Evolutionary conservation across 2,329 filamentous ascomycete species (phyloP), one percentile per base, ranked within the genome.

Genomic region (Trematosphaeria pertusa): DNA sequence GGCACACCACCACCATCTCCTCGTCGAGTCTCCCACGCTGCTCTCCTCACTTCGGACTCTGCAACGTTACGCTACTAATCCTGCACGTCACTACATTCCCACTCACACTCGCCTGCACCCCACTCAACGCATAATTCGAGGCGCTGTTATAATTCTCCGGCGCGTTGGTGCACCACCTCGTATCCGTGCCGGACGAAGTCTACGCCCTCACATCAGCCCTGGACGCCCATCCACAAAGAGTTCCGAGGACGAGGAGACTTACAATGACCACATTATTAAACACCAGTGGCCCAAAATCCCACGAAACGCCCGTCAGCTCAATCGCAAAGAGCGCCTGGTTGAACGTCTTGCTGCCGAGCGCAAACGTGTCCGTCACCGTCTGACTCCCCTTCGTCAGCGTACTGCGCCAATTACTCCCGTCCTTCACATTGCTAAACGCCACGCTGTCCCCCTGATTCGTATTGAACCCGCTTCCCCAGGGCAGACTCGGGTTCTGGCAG

Each of bases 291-390:
- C 73, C 73, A 48, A 75, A 76, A 50, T 73, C 59, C 73, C 73
- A 76, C n/a, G 51, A 52, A 8, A 71, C 65, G 32, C 63, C 67
- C 14, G 64, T 66, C 2, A 74, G 58, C 50, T 76, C 73, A 31
- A 75, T 75, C 1, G 73, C 73, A 37, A 75, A 72, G 7, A 75
- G 45, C 5, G 62, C 73, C 48, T 75, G 70, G 48, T 74, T 75
- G 46, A 75, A 73, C 11, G 67, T 71, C 51, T 75, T 75, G 46
- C 50, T 57, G 9, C 63, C 48, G 20, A 75, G 50, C 5, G 72
- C 58, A 50, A 75, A 76, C 3, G 38, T 56, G 38, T 74, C 61
- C 1, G 48, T 63, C 1, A 58, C 62, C 2, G 60, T 59, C 6
- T 61, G 61, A 17, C 67, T 50, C 28, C 47, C 53, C 33, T 52